Base-by-base conservation (phyloP, 805 yeast genomes). In the Wickerhamomyces subpelliculosus region DNA sequence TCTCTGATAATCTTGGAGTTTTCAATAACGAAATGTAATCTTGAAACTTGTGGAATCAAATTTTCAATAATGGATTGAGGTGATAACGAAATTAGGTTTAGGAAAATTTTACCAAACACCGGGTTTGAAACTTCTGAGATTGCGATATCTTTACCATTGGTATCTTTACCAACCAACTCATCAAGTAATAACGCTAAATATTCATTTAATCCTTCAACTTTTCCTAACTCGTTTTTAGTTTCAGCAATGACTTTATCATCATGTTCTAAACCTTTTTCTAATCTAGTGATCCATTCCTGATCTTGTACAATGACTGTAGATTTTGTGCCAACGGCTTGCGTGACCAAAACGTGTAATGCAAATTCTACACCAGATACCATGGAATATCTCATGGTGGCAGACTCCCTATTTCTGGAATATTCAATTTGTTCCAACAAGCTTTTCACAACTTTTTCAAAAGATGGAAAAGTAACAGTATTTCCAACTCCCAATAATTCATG, bases 281-380 rank as follows among this genome's bases (percentile, higher is more conserved):
- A 49, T 49, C 90, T 68, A 0, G 73, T 60, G 4, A 66, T 62
- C 95, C 95, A 87, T 36, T 82, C 80, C 44, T 80, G 82, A 54
- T 87, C 95, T 18, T 70, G 61, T 0, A 73, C 74, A 34, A 85
- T 56, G 2, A 80, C 78, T 0, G 88, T 78, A 0, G 58, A 46
- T 13, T 68, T 62, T 0, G 65, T 73, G n/a, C 53, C 48, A 2
- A 76, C 60, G 0, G 93, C 73, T 43, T 83, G 74, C 73, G 84
- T 80, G 1, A 81, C 78, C 17, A 87, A 53, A 9, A 78, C 67
- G 40, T 77, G 75, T 21, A 80, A 65, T 0, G 69, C 57, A 53
- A 83, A 86, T 30, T 64, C 57, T 12, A 78, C 58, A 0, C 78
- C 78, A 9, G 62, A 56, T 5, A 58, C 53, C 18, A 73, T 42